Conservation (phyloP, 768 basidiomycete genomes). For the Lactarius indigo region DNA sequence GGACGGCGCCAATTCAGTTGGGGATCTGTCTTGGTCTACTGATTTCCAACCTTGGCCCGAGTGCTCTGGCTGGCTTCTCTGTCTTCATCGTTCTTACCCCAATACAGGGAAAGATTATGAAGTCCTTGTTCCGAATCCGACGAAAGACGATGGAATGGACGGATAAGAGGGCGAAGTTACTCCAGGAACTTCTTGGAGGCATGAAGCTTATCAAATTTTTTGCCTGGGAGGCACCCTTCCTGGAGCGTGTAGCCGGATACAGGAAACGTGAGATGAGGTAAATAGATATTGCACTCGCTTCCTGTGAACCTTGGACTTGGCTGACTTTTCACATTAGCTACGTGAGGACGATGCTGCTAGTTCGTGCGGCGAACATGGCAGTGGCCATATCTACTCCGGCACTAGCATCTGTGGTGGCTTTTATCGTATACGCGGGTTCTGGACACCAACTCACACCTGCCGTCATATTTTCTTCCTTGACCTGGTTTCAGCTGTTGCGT, state of each 20-base stretch:
- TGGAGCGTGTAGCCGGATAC: slow-evolving; percentile 66
- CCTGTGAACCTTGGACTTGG: neutral
- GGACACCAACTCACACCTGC: slow-evolving; percentile 68
- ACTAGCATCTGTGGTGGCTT: slow-evolving; percentile 73
- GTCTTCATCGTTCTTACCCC: slow-evolving; percentile 72
- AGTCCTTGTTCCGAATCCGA: slow-evolving; percentile 62
- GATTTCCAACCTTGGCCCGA: slow-evolving; percentile 64
- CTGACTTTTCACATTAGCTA: slow-evolving; percentile 38
- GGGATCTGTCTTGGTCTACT: slow-evolving; percentile 72
- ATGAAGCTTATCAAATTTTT: slow-evolving; percentile 95
- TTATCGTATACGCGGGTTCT: slow-evolving; percentile 70
- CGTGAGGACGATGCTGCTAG: slow-evolving; percentile 61
- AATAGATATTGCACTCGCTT: neutral
- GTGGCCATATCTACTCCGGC: slow-evolving; percentile 70
- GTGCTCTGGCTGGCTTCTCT: slow-evolving; percentile 52
- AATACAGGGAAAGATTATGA: slow-evolving; percentile 70
- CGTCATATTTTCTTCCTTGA: slow-evolving; percentile 78
- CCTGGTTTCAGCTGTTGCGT: slow-evolving; percentile 79
- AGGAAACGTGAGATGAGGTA: slow-evolving; percentile 66
- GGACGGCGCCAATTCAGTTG: slow-evolving; percentile 76
- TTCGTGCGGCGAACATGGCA: slow-evolving; percentile 64
- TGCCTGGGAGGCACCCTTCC: slow-evolving; percentile 82
- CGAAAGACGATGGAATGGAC: slow-evolving; percentile 82
- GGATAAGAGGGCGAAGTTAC: slow-evolving; percentile 82
- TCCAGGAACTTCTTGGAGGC: slow-evolving; percentile 85